Conservation (phyloP, 257 asterid species). For the Cynanchum wilfordii region DNA sequence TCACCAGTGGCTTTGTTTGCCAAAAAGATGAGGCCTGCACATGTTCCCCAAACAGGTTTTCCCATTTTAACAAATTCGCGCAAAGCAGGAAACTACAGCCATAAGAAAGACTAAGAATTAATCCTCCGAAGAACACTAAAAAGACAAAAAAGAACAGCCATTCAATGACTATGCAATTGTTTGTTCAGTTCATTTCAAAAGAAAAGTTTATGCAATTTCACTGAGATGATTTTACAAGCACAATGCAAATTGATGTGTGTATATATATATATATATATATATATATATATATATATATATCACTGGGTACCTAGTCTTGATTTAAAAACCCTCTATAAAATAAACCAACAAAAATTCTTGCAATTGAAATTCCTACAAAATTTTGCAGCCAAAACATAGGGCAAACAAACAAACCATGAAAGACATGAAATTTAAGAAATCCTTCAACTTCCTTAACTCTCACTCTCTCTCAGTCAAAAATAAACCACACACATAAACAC, state of each 20-base stretch:
- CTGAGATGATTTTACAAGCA: not conserved
- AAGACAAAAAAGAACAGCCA: not conserved
- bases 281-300: not conserved
- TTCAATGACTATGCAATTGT: not conserved
- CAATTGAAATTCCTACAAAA: not conserved
- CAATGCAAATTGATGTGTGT: not conserved
- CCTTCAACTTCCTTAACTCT: not conserved
- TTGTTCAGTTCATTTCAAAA: not conserved
- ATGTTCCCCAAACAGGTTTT: constrained; percentile 99
- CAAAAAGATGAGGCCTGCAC: constrained; percentile 95
- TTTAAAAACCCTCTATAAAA: not conserved
- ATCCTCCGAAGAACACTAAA: not conserved
- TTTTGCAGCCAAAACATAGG: not conserved
- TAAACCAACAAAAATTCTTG: not conserved
- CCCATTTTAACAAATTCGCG: constrained; percentile 89
- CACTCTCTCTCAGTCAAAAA: not conserved
- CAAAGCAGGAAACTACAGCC: constrained; percentile 86
- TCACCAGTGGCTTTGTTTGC: constrained; percentile 84
- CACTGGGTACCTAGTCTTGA: not conserved
- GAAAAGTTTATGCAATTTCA: not conserved
- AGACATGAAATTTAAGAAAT: not conserved
- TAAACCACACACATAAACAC: not conserved
- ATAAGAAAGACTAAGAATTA: constrained; percentile 12
- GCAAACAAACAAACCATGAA: not conserved
- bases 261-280: too few species aligned